A percentile compares a stretch with the other conserved stretches of the same genome.
These are phyloP conservation scores for Rhypophila decipiens DNA, from an alignment of 495 filamentous ascomycete genomes.

Conservation along the genomic window DNA sequence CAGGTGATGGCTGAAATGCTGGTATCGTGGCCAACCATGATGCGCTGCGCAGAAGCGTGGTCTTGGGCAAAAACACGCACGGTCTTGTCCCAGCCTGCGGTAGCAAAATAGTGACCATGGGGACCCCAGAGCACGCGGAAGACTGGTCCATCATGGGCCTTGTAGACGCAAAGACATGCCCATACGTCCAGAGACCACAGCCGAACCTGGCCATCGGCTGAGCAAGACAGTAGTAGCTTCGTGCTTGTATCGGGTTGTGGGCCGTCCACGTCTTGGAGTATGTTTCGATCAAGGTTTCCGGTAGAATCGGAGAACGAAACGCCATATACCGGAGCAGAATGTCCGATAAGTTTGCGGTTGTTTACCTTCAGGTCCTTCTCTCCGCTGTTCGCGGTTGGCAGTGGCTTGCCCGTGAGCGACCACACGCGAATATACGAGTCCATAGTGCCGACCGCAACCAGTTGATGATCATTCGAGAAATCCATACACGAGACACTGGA, in stretches of 20 bases:
- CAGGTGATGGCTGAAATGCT: constrained; percentile 79
- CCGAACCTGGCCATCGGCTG: constrained; percentile 78
- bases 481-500: constrained; percentile 83
- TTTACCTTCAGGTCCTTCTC: constrained; percentile 39
- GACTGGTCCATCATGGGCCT: constrained; percentile 79
- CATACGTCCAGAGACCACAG: constrained; percentile 90
- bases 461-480: constrained; percentile 79
- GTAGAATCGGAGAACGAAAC: constrained; percentile 85
- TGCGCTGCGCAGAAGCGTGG: constrained; percentile 78
- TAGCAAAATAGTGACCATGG: constrained; percentile 91
- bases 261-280: constrained; percentile 37
- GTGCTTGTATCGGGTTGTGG: constrained; percentile 54
- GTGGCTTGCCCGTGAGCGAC: constrained; percentile 72
- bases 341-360: constrained; percentile 80
- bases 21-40: constrained; percentile 87
- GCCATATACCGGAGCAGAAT: constrained; percentile 80
- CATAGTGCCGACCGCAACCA: constrained; percentile 79
- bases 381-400: constrained; percentile 40
- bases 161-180: constrained; percentile 87
- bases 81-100: constrained; percentile 78
- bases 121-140: constrained; percentile 90
- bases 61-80: constrained; percentile 87
- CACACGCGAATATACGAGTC: constrained; percentile 96
- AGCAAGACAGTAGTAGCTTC: constrained; percentile 76
- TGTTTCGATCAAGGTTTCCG: constrained; percentile 37